Evolutionary conservation across 2,329 filamentous ascomycete species (phyloP).

Genomic region (Colletotrichum magnum): DNA sequence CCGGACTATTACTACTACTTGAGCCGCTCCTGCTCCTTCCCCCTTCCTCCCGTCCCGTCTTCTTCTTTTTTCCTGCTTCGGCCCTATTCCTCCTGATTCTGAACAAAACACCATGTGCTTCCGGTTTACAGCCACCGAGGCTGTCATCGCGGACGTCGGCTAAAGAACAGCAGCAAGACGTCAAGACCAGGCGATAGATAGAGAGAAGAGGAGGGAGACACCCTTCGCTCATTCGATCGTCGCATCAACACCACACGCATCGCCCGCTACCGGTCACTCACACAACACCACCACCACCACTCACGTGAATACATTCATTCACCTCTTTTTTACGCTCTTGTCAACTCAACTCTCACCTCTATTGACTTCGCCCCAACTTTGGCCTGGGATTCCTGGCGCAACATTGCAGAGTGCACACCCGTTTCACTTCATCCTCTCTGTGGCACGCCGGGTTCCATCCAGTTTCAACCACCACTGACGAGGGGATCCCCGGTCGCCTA

Average conservation of each 20-base stretch:
- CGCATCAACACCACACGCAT: neutral
- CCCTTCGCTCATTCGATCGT: neutral
- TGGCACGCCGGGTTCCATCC: conserved; percentile 39
- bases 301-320: neutral
- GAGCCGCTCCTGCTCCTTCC: neutral
- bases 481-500: conserved; percentile 36
- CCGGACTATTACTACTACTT: conserved; percentile 5
- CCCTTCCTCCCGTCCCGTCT: conserved; percentile 4
- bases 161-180: conserved; percentile 30
- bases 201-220: neutral
- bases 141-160: conserved; percentile 36
- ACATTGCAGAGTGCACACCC: conserved; percentile 12
- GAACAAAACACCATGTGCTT: conserved; percentile 32
- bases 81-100: neutral
- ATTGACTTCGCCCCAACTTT: conserved; percentile 10
- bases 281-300: too few species aligned
- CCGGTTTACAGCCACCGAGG: conserved; percentile 36
- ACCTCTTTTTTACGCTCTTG: conserved; percentile 16
- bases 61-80: neutral
- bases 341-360: conserved; percentile 9
- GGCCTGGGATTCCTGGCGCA: conserved; percentile 32
- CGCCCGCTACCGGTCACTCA: too few species aligned
- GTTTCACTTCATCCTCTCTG: conserved; percentile 39
- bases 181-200: neutral
- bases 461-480: conserved; percentile 38